Conservation (phyloP, 352 stramenopile species). For the Phytophthora idaei region DNA sequence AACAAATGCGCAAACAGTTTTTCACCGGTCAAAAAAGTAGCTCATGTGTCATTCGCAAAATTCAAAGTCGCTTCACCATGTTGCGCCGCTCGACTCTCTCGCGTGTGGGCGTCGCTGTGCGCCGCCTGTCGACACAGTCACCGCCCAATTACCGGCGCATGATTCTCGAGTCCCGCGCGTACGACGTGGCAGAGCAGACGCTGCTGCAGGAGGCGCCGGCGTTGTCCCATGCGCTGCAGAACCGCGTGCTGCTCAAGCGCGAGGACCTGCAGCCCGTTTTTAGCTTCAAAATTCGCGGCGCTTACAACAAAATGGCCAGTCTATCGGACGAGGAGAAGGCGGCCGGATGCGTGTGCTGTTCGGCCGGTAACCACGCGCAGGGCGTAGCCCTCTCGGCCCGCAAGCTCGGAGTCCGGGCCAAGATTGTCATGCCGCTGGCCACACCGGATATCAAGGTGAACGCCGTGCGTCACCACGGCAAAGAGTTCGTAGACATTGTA, state of each 20-base stretch:
- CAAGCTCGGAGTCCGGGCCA: constrained; percentile 91
- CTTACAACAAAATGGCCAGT: constrained; percentile 99
- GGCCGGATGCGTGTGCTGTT: constrained; percentile 83
- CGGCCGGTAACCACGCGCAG: constrained; percentile 98
- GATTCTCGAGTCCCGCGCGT: constrained; percentile 88
- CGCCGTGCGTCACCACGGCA: constrained; percentile 84
- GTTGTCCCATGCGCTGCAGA: constrained; percentile 77
- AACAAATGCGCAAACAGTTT: constrained; percentile 33
- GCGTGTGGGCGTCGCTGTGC: constrained; percentile 17
- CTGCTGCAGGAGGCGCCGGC: constrained; percentile 72
- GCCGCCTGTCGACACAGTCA: constrained; percentile 21
- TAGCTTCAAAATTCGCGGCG: constrained; percentile 98
- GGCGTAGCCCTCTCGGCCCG: constrained; percentile 95
- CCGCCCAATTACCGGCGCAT: constrained; percentile 80
- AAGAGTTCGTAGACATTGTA: constrained; percentile 92
- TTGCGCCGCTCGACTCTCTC: constrained; percentile 20
- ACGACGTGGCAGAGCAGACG: constrained; percentile 87
- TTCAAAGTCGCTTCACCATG: constrained; percentile 8
- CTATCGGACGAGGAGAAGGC: constrained; percentile 76
- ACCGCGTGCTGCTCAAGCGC: constrained; percentile 92
- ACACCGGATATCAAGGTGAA: constrained; percentile 97
- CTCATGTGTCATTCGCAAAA: constrained; percentile 7
- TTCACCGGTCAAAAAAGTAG: background rate
- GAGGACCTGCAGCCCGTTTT: constrained; percentile 98
- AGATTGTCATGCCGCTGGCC: constrained; percentile 98